Conservation (phyloP, 495 filamentous ascomycete species). For the Penicillium daleae region DNA sequence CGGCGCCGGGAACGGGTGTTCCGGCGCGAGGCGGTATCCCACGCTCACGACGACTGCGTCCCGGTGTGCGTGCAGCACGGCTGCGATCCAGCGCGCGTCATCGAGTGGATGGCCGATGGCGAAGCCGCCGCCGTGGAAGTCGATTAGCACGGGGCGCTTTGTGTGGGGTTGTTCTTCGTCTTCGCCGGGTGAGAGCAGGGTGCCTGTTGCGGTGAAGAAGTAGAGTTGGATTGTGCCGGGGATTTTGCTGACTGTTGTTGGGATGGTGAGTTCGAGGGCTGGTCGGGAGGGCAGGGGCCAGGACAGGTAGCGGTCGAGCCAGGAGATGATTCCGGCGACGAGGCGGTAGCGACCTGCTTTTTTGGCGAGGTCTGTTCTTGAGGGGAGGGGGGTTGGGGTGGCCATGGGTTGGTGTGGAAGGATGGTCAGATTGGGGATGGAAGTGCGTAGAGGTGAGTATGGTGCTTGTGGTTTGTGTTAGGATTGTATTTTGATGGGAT, state of each 20-base stretch:
- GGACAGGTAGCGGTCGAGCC: conserved; percentile 27
- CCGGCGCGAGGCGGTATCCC: conserved; percentile 43
- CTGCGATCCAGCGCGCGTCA: conserved; percentile 24
- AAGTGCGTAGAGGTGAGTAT: too few species aligned
- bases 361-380: conserved; percentile 14
- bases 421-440: background rate
- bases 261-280: conserved; percentile 21
- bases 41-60: conserved; percentile 30
- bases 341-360: conserved; percentile 23
- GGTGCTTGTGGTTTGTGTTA: background rate
- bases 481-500: background rate
- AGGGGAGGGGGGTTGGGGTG: background rate
- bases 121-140: conserved; percentile 44
- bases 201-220: conserved; percentile 23
- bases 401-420: background rate
- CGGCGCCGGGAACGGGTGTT: conserved; percentile 48
- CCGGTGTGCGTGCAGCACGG: conserved; percentile 15
- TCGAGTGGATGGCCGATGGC: conserved; percentile 38
- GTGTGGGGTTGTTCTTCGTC: conserved; percentile 2
- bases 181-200: background rate
- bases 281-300: conserved; percentile 19
- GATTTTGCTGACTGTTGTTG: conserved; percentile 21
- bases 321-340: conserved; percentile 19
- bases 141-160: conserved; percentile 22
- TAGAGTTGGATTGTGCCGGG: conserved; percentile 25